Base-by-base conservation (phyloP, 768 basidiomycete species). In the Mycena pura region DNA sequence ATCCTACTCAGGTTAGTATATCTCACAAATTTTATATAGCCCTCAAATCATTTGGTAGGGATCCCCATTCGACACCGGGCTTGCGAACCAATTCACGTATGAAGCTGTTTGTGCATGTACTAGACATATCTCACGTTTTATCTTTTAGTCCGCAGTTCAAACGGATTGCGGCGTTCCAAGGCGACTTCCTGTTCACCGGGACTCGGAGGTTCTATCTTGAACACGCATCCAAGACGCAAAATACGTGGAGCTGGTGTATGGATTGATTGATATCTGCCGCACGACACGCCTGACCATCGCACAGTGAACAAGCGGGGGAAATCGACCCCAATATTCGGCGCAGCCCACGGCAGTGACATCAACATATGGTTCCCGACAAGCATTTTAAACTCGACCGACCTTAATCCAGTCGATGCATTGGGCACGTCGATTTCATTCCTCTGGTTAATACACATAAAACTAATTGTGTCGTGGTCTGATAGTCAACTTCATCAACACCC, bases 171-270 rank as follows among this genome's bases (percentile, higher is more conserved):
- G 49, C 58, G 21, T 58, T 58, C 15, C 46, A 49, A 21, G 57
- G 57, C 24, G 57, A 59, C 24, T 50, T 43, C 25, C 64, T 72
- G 1, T 54, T 74, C 36, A 68, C 70, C 27, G 65, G 65, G 5
- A 54, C 63, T 10, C 70, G 73, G 15, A 71, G 73, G 1, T 72
- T 72, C 56, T 64, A 72, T 57, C 64, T 76, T 32, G 39, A 68
- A n/a, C 45, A 66, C 11, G 64, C 63, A 1, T 60, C 72, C 1
- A 40, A 31, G 11, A 70, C 57, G 29, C 72, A 74, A 52, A 60
- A 68, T 1, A 64, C 63, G 3, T 74, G 72, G 71, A 66, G 66
- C 1, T 74, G 62, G 62, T 24, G 75, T 75, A 31, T 47, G 69
- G 67, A 14, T 29, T 52, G 2, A 24, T 46, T 21, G 0, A 13